phyloP scores from a whole-genome alignment of 768 basidiomycete genomes.

The Candolleomyces aberdarensis region DNA sequence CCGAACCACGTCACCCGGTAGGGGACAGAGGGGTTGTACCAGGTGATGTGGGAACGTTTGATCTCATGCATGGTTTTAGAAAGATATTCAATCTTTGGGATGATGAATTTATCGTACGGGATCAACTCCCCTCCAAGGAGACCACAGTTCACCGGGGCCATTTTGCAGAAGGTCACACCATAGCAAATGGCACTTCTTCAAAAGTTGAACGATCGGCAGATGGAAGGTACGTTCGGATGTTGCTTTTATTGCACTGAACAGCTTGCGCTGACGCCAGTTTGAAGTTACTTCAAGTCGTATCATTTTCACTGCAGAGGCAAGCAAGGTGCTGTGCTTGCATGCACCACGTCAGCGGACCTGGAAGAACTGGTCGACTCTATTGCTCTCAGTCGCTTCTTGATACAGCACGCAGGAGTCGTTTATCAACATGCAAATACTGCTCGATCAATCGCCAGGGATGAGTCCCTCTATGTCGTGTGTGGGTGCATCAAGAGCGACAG shows the following conservation, averaged over 20 bases:
- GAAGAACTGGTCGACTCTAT: neutral
- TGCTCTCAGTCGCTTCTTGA: neutral
- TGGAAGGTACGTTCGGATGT: no score
- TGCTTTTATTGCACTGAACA: neutral
- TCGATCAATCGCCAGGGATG: neutral
- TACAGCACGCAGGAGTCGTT: neutral
- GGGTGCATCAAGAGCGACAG: neutral
- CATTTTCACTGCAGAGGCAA: neutral
- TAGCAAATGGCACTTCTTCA: no score
- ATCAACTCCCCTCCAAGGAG: neutral
- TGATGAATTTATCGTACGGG: neutral
- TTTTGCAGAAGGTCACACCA: neutral
- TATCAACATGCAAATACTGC: neutral
- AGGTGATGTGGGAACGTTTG: neutral
- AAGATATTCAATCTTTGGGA: neutral
- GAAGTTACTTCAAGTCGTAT: neutral
- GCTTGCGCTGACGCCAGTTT: neutral
- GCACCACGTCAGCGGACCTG: neutral
- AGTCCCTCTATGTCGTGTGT: neutral
- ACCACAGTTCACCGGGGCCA: neutral
- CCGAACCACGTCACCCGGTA: no score
- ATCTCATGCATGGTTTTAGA: neutral
- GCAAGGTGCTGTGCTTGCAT: no score
- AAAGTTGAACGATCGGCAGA: no score
- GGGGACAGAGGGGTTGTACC: neutral